Percentiles rank a stretch among this genome's conserved stretches.
Evolutionary conservation across 805 yeast genomes (phyloP).

Genomic region (Blastobotrys robertii): DNA sequence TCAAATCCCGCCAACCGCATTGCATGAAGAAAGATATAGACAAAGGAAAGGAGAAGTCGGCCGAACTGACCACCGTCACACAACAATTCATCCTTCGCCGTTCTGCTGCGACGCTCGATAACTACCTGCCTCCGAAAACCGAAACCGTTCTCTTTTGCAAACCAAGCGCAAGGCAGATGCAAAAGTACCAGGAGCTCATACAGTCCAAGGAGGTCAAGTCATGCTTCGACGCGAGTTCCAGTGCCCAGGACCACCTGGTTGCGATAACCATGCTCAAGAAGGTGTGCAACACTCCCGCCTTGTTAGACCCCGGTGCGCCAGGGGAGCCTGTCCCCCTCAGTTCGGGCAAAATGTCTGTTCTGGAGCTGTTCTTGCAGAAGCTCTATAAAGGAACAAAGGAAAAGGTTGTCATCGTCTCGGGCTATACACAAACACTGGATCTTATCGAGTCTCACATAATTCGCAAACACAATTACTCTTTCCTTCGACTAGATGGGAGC

Average conservation of each 20-base stretch:
- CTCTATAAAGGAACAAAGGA: constrained; percentile 42
- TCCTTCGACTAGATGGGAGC: constrained; percentile 71
- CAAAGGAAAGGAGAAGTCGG: constrained; percentile 51
- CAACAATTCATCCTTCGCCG: constrained; percentile 63
- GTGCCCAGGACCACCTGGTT: constrained; percentile 37
- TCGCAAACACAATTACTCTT: constrained; percentile 38
- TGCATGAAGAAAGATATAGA: constrained; percentile 38
- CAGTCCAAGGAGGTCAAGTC: constrained; percentile 25
- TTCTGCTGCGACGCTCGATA: constrained; percentile 44
- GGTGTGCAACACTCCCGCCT: constrained; percentile 67
- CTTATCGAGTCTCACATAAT: constrained; percentile 49
- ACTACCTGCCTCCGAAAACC: constrained; percentile 61
- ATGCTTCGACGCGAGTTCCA: constrained; percentile 25
- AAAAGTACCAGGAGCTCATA: constrained; percentile 43
- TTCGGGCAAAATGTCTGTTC: constrained; percentile 54
- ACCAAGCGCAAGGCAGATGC: constrained; percentile 56
- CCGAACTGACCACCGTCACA: constrained; percentile 56
- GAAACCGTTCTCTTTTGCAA: constrained; percentile 71
- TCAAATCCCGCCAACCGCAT: constrained; percentile 58
- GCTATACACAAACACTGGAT: constrained; percentile 81
- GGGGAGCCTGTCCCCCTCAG: not conserved
- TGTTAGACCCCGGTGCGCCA: constrained; percentile 41
- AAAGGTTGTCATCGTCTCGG: constrained; percentile 78
- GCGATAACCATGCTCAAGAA: constrained; percentile 69
- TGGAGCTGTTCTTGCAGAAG: constrained; percentile 46